phyloP scores from a whole-genome alignment of 306 rosid genomes.

The Trifolium pratense region DNA sequence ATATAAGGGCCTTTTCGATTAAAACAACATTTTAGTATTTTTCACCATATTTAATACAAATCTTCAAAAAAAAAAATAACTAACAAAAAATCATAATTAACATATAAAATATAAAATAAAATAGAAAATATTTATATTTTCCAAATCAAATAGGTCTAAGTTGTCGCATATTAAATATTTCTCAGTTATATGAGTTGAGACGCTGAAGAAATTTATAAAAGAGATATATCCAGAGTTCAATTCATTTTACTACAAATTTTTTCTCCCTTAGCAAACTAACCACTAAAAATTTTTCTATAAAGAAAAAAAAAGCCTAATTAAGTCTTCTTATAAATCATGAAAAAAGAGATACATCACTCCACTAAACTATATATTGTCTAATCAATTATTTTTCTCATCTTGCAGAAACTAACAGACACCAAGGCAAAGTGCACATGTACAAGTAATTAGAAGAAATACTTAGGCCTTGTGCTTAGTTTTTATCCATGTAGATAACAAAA shows the following conservation, averaged over 20 bases:
- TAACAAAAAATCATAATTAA: too few relatives aligned
- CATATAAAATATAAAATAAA: neutral
- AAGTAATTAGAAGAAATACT: constrained; percentile 48
- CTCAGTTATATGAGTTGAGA: too few relatives aligned
- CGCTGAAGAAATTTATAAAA: too few relatives aligned
- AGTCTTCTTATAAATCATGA: neutral
- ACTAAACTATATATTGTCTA: constrained; percentile 30
- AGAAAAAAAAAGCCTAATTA: too few relatives aligned
- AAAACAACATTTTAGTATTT: neutral
- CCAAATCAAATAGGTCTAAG: neutral
- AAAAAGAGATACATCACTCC: neutral
- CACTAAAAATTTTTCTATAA: too few relatives aligned
- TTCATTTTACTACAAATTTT: too few relatives aligned
- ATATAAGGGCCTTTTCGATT: neutral
- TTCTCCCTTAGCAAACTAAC: too few relatives aligned
- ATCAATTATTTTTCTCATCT: constrained; percentile 14
- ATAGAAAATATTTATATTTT: neutral
- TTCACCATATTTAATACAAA: neutral
- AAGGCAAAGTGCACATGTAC: constrained; percentile 76
- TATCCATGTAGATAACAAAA: constrained; percentile 46
- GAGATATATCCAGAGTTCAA: too few relatives aligned
- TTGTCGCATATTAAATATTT: too few relatives aligned
- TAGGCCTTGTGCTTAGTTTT: constrained; percentile 41
- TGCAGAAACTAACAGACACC: constrained; percentile 70
- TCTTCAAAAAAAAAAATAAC: too few relatives aligned